A percentile compares a stretch with the other conserved stretches of the same genome.
Evolutionary conservation across 352 stramenopile species (phyloP).

Genomic region (Thalassiosira oceanica): DNA sequence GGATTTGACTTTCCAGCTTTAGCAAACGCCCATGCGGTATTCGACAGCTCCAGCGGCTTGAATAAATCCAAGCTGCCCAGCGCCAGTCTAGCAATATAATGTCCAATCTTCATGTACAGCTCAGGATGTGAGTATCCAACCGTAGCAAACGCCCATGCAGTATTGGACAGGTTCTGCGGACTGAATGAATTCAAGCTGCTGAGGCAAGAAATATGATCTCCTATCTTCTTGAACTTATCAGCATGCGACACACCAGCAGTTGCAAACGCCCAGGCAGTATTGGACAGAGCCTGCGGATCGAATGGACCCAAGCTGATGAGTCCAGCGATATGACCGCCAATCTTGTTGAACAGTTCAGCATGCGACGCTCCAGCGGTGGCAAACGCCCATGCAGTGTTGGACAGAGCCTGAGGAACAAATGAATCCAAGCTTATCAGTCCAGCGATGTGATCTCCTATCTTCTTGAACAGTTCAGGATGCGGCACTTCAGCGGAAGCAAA

Average conservation of each 20-base stretch:
- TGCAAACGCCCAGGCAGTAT: conserved; percentile 4
- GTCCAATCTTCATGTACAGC: background rate
- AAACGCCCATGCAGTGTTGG: conserved; percentile 9
- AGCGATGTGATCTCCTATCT: background rate
- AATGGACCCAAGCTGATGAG: conserved; percentile 7
- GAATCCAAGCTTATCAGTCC: background rate
- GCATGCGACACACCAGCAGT: background rate
- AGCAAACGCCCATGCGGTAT: conserved; percentile 4
- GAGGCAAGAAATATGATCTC: background rate
- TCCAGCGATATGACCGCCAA: conserved; percentile 1
- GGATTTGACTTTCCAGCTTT: background rate
- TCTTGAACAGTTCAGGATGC: background rate
- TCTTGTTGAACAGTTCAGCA: background rate
- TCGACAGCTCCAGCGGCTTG: background rate
- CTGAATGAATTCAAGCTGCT: background rate
- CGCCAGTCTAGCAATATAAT: conserved; percentile 2
- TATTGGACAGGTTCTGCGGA: background rate
- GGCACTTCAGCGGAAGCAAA: background rate
- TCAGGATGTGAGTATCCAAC: background rate
- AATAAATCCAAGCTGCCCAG: no score
- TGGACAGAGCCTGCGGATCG: background rate
- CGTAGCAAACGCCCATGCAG: background rate
- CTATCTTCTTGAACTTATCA: background rate
- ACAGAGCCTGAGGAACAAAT: conserved; percentile 2
- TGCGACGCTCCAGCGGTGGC: background rate